Base-by-base conservation (phyloP, 164 flowering plant genomes). In the Paratinospora sagittata region DNA sequence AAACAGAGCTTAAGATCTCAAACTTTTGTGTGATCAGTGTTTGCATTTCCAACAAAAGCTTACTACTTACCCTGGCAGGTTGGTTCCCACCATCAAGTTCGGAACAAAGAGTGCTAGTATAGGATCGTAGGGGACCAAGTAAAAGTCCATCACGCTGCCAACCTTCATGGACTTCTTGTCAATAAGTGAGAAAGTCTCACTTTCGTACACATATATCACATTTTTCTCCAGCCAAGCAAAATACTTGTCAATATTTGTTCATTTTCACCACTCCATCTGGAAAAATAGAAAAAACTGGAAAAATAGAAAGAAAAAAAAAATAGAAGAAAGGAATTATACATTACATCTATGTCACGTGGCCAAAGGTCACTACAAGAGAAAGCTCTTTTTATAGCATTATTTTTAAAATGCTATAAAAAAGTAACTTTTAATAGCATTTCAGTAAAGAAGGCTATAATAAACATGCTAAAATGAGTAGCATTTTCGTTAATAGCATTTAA, bases 1-100 rank as follows among this genome's bases (percentile, higher is more conserved):
- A n/a, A n/a, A n/a, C n/a, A n/a, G n/a, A n/a, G n/a, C n/a, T n/a
- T n/a, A n/a, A n/a, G n/a, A n/a, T n/a, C n/a, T n/a, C n/a, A n/a
- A n/a, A n/a, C n/a, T n/a, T n/a, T n/a, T n/a, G n/a, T n/a, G n/a
- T n/a, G n/a, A n/a, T n/a, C n/a, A n/a, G n/a, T n/a, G n/a, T n/a
- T n/a, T n/a, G n/a, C n/a, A n/a, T n/a, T n/a, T n/a, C n/a, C n/a
- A n/a, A n/a, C n/a, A n/a, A n/a, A n/a, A n/a, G n/a, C n/a, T 4
- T 52, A 13, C 62, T 14, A 81, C 92, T 82, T 67, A 93, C 98
- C 84, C 90, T 87, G 12, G 99, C 98, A 80, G 99, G 99, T 75
- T 96, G 99, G 74, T 96, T 95, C n/a, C 98, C 98, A 72, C 98
- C 94, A 76, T 96, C 99, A 39, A 86, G 86, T 78, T 96, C 99